phyloP scores from a whole-genome alignment of 331 rosid species.

The Arachis monticola region DNA sequence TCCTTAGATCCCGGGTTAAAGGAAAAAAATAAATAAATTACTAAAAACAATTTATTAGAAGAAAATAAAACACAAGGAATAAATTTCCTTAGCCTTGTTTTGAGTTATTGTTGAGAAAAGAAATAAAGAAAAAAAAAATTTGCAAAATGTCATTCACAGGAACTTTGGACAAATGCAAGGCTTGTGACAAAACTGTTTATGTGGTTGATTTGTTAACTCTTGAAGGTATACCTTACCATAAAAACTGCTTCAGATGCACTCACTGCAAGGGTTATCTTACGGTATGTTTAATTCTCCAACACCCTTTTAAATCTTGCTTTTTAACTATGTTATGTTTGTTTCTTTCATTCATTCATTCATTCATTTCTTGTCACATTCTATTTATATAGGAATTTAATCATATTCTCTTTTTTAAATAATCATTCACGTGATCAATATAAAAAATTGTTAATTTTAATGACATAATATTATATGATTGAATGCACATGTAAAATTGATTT shows the following conservation, averaged over 20 bases:
- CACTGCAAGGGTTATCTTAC: conserved; percentile 95
- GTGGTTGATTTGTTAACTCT: conserved; percentile 91
- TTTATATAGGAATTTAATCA: no score
- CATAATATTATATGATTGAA: no score
- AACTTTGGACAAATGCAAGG: conserved; percentile 95
- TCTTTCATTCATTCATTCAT: not conserved
- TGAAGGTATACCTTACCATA: conserved; percentile 85
- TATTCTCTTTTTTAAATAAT: no score
- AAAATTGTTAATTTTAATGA: no score
- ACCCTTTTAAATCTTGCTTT: not conserved
- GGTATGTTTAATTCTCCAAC: conserved; percentile 43
- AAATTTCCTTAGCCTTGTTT: conserved; percentile 19
- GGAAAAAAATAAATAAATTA: conserved; percentile 5
- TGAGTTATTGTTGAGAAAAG: conserved; percentile 30
- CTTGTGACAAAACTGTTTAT: conserved; percentile 95
- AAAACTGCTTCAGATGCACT: conserved; percentile 91
- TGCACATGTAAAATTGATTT: no score
- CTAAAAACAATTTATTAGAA: not conserved
- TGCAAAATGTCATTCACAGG: conserved; percentile 90
- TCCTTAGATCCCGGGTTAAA: conserved; percentile 49
- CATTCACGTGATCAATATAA: no score
- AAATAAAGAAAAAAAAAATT: not conserved
- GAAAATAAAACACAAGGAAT: not conserved
- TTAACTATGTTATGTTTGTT: not conserved
- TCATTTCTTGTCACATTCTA: conserved; percentile 3